A percentile compares a stretch with the other conserved stretches of the same genome.
phyloP scores from a whole-genome alignment of 1,284 basidiomycete species.

The Trichosporon sp. region DNA sequence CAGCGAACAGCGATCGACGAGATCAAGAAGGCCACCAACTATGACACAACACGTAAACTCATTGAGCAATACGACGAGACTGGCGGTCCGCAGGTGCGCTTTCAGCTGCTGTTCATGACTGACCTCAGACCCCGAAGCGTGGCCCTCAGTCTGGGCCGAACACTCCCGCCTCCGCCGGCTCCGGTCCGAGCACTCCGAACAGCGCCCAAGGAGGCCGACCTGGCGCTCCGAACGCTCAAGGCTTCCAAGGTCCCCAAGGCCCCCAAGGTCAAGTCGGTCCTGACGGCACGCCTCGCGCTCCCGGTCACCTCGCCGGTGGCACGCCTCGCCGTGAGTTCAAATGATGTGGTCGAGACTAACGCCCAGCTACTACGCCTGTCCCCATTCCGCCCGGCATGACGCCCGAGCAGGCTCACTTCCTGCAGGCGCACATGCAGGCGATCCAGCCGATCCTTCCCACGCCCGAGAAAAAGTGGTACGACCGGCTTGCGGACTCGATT shows the following conservation, averaged over 20 bases:
- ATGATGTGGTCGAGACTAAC: background rate
- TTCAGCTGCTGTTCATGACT: background rate
- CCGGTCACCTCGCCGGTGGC: slow-evolving; percentile 37
- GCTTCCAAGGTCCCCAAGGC: background rate
- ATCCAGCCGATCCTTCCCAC: slow-evolving; percentile 51
- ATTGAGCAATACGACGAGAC: slow-evolving; percentile 83
- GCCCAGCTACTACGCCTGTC: slow-evolving; percentile 20
- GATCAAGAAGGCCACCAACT: slow-evolving; percentile 95
- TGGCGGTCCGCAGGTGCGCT: background rate
- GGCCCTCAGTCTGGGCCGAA: background rate
- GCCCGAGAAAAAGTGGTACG: slow-evolving; percentile 75
- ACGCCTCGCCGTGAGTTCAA: slow-evolving; percentile 36
- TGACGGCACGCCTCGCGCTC: slow-evolving; percentile 33
- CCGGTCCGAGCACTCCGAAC: background rate
- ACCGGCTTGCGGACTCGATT: slow-evolving; percentile 77
- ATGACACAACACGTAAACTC: slow-evolving; percentile 82
- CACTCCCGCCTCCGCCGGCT: slow-evolving; percentile 1
- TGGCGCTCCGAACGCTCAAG: background rate
- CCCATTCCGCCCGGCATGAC: slow-evolving; percentile 33
- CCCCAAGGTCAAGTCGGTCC: background rate
- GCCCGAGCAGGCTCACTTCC: slow-evolving; percentile 40
- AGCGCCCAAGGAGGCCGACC: background rate
- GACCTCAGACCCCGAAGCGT: background rate
- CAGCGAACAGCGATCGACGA: slow-evolving; percentile 87
- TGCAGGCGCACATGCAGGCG: slow-evolving; percentile 41